Base-by-base conservation (phyloP, 169 alveolate species). In the Plasmodium gaboni region DNA sequence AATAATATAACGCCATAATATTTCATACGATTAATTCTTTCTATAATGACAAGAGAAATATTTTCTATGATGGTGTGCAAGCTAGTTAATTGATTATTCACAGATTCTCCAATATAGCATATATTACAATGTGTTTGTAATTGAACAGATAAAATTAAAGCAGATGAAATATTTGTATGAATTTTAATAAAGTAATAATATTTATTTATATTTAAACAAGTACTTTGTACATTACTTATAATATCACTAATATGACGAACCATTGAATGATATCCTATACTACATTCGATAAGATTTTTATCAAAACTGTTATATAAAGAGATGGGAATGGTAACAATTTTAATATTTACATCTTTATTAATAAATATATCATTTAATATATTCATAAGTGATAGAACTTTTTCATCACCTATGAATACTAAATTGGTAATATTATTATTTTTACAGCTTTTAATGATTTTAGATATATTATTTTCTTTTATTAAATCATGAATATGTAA, bases 351-450 rank as follows among this genome's bases (percentile, higher is more conserved):
- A 19, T 46, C 64, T 19, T 44, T 61, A 19, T 74, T 74, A 17
- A 74, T 61, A 74, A 74, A 74, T 5, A 60, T 46, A 10, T 74
- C 88, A 61, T 74, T 74, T 17, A 74, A 55, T 15, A 74, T 74
- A 44, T 74, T 74, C 88, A 74, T 74, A 60, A 60, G 6, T 4
- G 67, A 46, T 46, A 74, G 42, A 9, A 74, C 88, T 22, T 74
- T 61, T 74, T 74, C 88, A 74, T 74, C 88, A 42, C 88, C 88
- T 2, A 74, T 74, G 9, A 74, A 74, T 10, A 74, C 88, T 61
- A 74, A 74, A 50, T 74, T 44, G 0, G 26, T 60, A 0, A 74
- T 74, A n/a, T 15, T 61, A 26, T 74, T 74, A 6, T 74, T 22
- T 61, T 32, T 48, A 46, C 88, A 74, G 15, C 22, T 61, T n/a